Conservation (phyloP, 2,329 filamentous ascomycete genomes). For the Fusarium aywerte region DNA sequence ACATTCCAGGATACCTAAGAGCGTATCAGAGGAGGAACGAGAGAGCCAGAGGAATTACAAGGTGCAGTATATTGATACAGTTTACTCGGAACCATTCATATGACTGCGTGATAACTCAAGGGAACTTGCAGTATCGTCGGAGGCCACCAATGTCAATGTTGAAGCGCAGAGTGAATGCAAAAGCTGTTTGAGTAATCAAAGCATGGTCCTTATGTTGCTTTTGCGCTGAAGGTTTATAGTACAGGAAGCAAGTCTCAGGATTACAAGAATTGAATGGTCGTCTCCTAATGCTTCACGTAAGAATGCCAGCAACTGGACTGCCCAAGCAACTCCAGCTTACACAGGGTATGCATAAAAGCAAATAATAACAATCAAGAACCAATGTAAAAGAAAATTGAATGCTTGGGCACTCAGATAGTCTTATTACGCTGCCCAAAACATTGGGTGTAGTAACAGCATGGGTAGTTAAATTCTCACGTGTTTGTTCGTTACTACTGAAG, state of each 20-base stretch:
- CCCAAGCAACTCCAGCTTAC: not conserved
- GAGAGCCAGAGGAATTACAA: not conserved
- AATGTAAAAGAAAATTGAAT: not conserved
- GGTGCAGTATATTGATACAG: no score
- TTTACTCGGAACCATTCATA: not conserved
- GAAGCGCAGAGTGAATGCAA: not conserved
- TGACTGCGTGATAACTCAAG: not conserved
- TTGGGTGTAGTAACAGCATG: not conserved
- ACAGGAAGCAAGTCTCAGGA: not conserved
- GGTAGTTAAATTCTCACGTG: not conserved
- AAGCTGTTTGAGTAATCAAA: not conserved
- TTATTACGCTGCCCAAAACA: not conserved
- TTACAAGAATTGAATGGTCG: not conserved
- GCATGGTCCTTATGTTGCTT: not conserved
- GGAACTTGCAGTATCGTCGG: not conserved
- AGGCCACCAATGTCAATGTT: not conserved
- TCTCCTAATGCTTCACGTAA: not conserved
- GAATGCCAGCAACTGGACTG: not conserved
- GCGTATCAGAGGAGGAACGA: not conserved
- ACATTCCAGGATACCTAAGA: not conserved
- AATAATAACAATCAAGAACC: not conserved
- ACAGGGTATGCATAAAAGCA: not conserved
- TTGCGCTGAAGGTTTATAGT: no score
- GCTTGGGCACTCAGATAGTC: not conserved
- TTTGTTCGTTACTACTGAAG: not conserved